A percentile compares a stretch with the other conserved stretches of the same genome.
These are phyloP conservation scores for Cytospora paraplurivora DNA, from an alignment of 2,329 filamentous ascomycete genomes.

Conservation along the genomic window DNA sequence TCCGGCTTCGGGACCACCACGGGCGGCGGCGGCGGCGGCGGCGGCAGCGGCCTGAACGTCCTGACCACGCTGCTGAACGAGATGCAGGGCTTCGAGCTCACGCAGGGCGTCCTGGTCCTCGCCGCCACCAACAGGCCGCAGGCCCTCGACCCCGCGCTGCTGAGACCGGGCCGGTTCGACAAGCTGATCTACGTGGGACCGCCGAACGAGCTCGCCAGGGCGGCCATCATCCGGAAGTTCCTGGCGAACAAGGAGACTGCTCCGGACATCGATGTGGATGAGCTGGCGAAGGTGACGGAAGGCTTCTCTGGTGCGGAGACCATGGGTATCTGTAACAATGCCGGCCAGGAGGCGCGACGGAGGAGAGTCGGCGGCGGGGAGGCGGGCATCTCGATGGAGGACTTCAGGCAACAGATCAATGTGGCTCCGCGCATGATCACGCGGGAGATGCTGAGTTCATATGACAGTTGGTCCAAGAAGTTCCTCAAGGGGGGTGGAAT, in stretches of 20 bases:
- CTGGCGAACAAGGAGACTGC: slow-evolving; percentile 61
- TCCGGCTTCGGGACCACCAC: slow-evolving; percentile 51
- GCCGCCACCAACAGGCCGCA: slow-evolving; percentile 92
- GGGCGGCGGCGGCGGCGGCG: slow-evolving; percentile 37
- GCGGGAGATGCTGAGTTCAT: slow-evolving; percentile 39
- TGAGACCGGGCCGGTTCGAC: slow-evolving; percentile 85
- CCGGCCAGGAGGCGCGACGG: slow-evolving; percentile 41
- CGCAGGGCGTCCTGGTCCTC: slow-evolving; percentile 82
- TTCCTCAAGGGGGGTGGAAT: slow-evolving; percentile 32
- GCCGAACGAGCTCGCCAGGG: slow-evolving; percentile 71
- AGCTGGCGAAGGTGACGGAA: slow-evolving; percentile 66
- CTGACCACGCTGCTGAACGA: slow-evolving; percentile 89
- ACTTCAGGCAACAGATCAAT: slow-evolving; percentile 33
- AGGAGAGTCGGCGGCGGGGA: slow-evolving; percentile 32
- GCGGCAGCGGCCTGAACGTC: slow-evolving; percentile 69
- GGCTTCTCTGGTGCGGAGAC: slow-evolving; percentile 89
- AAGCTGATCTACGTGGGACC: slow-evolving; percentile 83
- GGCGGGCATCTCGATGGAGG: slow-evolving; percentile 42
- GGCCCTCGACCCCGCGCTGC: slow-evolving; percentile 79
- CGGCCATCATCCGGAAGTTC: slow-evolving; percentile 74
- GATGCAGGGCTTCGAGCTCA: slow-evolving; percentile 90
- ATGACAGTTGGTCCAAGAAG: slow-evolving; percentile 44
- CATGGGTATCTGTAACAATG: slow-evolving; percentile 52
- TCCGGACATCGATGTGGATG: slow-evolving; percentile 64
- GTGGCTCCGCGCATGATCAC: slow-evolving; percentile 43